Base-by-base conservation (phyloP, 1,284 basidiomycete species). In the Pseudozyma hubeiensis region DNA sequence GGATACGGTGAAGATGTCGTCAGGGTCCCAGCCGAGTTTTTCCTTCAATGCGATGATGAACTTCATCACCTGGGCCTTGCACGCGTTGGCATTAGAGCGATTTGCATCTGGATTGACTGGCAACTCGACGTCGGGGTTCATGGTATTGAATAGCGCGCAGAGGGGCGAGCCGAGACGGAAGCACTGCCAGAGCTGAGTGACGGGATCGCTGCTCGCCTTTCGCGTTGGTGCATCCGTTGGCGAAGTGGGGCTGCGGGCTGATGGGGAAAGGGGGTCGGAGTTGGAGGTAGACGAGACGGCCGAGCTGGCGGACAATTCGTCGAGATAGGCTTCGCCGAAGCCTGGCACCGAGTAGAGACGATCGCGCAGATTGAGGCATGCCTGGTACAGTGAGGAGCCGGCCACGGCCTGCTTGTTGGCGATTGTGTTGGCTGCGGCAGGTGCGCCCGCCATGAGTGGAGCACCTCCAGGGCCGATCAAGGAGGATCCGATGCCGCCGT, bases 121-220 rank as follows among this genome's bases (percentile, higher is more conserved):
- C 46, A 89, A 88, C 53, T 67, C 66, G 62, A 89, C 88, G 10
- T 88, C 84, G 61, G 88, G 87, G 33, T 92, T 91, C 62, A 96
- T 90, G 81, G 91, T 90, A 86, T 99, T 97, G 88, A 93, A 96
- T 78, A 99, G 91, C 86, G 91, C 94, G 87, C 94, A 96, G 70
- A 99, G 91, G 39, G 95, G 92, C 35, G 93, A 91, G 67, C 97
- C 96, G 45, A 95, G 89, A 39, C 93, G 91, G 86, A 99, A 92
- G 83, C 92, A 90, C 83, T 95, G 93, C 90, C 94, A 95, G 52
- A 97, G 90, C 85, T 95, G 93, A 44, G 92, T 91, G 78, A 99
- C 96, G 35, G 82, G 88, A 80, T 82, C 85, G 50, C 64, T 63
- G 57, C 62, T 63, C n/a, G 53, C 33, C 35, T 54, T 69, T 14